Percentiles rank a stretch among this genome's conserved stretches.
Evolutionary conservation across 2,329 filamentous ascomycete genomes (phyloP).

Genomic region (Arthroderma uncinatum): DNA sequence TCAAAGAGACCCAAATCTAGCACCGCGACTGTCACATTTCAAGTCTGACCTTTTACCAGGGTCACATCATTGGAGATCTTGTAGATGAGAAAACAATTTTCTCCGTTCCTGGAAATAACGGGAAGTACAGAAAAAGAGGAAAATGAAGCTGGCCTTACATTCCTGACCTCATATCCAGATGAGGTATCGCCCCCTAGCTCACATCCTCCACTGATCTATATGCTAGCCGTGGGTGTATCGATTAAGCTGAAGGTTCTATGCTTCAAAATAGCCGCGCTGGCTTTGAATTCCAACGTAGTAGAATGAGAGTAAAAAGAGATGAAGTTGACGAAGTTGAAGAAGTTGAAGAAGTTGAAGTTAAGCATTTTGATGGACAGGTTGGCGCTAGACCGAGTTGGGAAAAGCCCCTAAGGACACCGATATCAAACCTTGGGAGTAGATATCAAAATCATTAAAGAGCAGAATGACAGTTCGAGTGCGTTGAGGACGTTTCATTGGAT

Average conservation of each 20-base stretch:
- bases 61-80: constrained; percentile 33
- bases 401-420: not conserved
- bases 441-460: not conserved
- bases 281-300: too few relatives aligned
- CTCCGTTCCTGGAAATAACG: too few relatives aligned
- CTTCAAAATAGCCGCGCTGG: too few relatives aligned
- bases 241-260: too few relatives aligned
- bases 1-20: not conserved
- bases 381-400: not conserved
- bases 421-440: not conserved
- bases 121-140: too few relatives aligned
- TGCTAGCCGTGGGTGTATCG: too few relatives aligned
- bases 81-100: too few relatives aligned
- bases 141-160: not conserved
- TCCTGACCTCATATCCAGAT: not conserved
- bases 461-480: not conserved
- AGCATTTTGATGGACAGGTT: not conserved
- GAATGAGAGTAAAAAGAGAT: too few relatives aligned
- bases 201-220: too few relatives aligned
- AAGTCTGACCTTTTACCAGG: constrained; percentile 40
- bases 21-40: not conserved
- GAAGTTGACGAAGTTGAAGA: not conserved
- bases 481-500: too few relatives aligned
- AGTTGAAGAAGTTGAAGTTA: not conserved
- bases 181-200: not conserved